Evolutionary conservation across 1,139 yeast species (phyloP), one percentile per base, ranked within the genome.

Genomic region (Debaryomyces coudertii): DNA sequence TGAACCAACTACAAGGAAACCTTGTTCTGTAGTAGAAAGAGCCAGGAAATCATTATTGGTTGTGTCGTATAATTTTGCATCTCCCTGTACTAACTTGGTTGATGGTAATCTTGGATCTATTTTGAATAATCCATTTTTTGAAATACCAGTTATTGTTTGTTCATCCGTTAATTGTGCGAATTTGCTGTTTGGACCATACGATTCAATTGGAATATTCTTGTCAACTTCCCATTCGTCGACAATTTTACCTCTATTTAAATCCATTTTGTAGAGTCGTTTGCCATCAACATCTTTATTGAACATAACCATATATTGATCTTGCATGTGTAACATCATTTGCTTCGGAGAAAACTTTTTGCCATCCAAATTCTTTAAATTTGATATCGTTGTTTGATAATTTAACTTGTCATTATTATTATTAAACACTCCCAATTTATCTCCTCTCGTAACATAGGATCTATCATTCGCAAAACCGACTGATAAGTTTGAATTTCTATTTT

Each of bases 391-490:
- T 29, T 78, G 70, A 56, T 79, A 90, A 48, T 82, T 78, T 39
- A 90, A 66, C 43, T 77, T 77, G 23, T 71, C 73, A 9, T 72
- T 78, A 25, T 76, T 76, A 23, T 83, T 79, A 56, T 77, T 83
- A 67, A 89, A 89, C 5, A 90, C 92, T 18, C 97, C 97, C 45
- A 90, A 72, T 55, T 80, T 82, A 61, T 88, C 72, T 7, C 92
- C 96, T 53, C 95, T 79, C 0, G 87, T 83, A 25, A 90, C 93
- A 62, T 78, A 90, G 0, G 95, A 77, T 30, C 95, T 75, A 58
- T 87, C 85, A 53, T 83, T 83, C 44, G 79, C 77, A 51, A 71
- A 79, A 1, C 96, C 93, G 14, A 89, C 83, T 0, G 87, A 83
- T 53, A 90, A 72, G 25, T 81, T 82, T 44, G 82, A 77, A 61